phyloP scores from a whole-genome alignment of 2,329 filamentous ascomycete genomes.

The Metarhizium anisopliae region DNA sequence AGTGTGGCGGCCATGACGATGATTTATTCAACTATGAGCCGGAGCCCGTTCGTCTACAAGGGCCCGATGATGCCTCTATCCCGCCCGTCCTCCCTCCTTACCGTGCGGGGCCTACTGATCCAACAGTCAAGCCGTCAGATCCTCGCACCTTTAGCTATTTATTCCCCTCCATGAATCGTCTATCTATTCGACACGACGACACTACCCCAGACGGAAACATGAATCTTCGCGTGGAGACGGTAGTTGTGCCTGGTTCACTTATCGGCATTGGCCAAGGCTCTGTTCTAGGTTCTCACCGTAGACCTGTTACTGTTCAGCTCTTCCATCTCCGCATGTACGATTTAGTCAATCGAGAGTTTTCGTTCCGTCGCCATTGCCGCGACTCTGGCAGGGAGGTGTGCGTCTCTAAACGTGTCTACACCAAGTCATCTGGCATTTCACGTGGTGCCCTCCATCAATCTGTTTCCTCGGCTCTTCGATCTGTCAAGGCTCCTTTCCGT shows the following conservation, averaged over 20 bases:
- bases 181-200: slow-evolving; percentile 85
- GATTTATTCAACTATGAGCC: not conserved
- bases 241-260: slow-evolving; percentile 51
- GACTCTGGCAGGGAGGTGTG: slow-evolving; percentile 91
- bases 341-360: slow-evolving; percentile 77
- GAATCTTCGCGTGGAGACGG: slow-evolving; percentile 84
- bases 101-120: not conserved
- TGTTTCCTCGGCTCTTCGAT: slow-evolving; percentile 40
- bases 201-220: slow-evolving; percentile 87
- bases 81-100: slow-evolving; percentile 2
- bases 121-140: slow-evolving; percentile 47
- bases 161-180: slow-evolving; percentile 75
- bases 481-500: slow-evolving; percentile 28
- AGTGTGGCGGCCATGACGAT: slow-evolving; percentile 17
- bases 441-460: slow-evolving; percentile 3
- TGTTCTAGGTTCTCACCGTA: not conserved
- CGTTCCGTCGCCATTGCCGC: slow-evolving; percentile 81
- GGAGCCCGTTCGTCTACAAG: not conserved
- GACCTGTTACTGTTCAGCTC: slow-evolving; percentile 53
- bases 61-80: slow-evolving; percentile 1
- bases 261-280: slow-evolving; percentile 27
- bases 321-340: slow-evolving; percentile 97
- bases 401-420: slow-evolving; percentile 65
- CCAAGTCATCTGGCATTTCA: slow-evolving; percentile 10
- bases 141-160: slow-evolving; percentile 74